These are phyloP conservation scores for Eryngium alpinum DNA, from an alignment of 140 eudicot genomes.

Conservation along the genomic window DNA sequence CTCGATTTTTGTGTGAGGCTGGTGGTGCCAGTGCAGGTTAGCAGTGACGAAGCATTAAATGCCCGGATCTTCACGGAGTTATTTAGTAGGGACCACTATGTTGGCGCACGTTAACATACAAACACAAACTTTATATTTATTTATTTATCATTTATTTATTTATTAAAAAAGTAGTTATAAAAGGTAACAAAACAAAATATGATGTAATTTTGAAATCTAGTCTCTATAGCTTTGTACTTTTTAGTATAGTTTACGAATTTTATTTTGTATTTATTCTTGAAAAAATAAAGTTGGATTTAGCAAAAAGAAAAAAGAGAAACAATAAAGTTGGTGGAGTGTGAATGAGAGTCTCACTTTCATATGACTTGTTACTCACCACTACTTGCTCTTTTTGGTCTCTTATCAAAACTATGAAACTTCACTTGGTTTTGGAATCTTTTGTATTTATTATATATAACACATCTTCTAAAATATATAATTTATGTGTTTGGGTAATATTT, in stretches of 20 bases:
- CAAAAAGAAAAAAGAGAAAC: too few species aligned
- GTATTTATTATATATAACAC: too few species aligned
- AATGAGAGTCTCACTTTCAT: background rate
- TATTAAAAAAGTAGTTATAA: too few species aligned
- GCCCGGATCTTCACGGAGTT: background rate
- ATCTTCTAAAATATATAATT: too few species aligned
- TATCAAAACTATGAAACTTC: background rate
- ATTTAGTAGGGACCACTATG: background rate
- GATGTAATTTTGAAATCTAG: too few species aligned
- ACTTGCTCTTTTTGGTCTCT: background rate
- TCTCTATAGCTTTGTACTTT: too few species aligned
- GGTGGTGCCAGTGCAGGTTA: slow-evolving; percentile 41
- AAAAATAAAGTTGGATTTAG: background rate
- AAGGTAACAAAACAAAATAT: too few species aligned
- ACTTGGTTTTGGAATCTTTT: too few species aligned
- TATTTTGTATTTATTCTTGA: too few species aligned
- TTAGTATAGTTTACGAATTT: too few species aligned
- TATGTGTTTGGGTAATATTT: too few species aligned
- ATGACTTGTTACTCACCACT: background rate
- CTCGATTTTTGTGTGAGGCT: slow-evolving; percentile 49
- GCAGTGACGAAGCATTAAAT: slow-evolving; percentile 28
- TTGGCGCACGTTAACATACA: slow-evolving; percentile 20
- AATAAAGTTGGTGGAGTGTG: background rate
- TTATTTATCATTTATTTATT: background rate
- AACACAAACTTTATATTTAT: background rate